Evolutionary conservation across 352 stramenopile species (phyloP).

Genomic region (Pythium sp.): DNA sequence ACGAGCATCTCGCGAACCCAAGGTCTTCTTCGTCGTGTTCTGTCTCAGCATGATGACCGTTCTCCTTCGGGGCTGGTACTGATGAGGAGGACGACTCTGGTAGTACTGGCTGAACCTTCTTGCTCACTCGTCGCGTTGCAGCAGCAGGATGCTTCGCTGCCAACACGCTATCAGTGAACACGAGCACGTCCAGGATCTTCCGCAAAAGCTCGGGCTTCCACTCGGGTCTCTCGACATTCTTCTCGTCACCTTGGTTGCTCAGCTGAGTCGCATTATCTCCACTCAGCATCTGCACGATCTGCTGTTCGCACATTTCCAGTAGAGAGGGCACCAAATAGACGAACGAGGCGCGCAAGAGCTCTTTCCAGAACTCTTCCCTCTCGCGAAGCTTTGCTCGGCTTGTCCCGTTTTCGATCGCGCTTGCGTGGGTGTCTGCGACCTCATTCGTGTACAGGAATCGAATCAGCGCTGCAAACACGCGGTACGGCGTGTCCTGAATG

Average conservation of each 20-base stretch:
- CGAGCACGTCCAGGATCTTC: slow-evolving; percentile 41
- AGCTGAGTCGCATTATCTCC: neutral
- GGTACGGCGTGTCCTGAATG: slow-evolving; percentile 77
- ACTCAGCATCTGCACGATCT: slow-evolving; percentile 32
- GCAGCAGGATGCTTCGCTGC: slow-evolving; percentile 33
- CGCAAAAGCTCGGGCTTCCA: slow-evolving; percentile 19
- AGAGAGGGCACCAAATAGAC: slow-evolving; percentile 72
- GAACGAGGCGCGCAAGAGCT: slow-evolving; percentile 63
- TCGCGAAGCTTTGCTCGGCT: slow-evolving; percentile 9
- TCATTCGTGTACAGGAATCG: slow-evolving; percentile 82
- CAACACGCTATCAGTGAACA: slow-evolving; percentile 61
- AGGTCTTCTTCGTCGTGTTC: slow-evolving; percentile 10
- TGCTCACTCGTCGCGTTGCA: slow-evolving; percentile 15
- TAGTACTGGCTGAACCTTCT: slow-evolving; percentile 10
- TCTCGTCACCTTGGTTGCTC: neutral
- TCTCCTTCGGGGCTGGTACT: neutral
- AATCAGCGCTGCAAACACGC: slow-evolving; percentile 65
- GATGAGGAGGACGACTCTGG: neutral
- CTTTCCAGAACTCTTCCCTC: slow-evolving; percentile 57
- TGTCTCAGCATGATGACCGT: neutral
- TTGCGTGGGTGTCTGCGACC: slow-evolving; percentile 15
- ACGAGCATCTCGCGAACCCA: slow-evolving; percentile 12
- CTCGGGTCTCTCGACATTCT: neutral
- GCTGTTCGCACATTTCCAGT: slow-evolving; percentile 56
- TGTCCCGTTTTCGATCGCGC: neutral